These are phyloP conservation scores for Neofusicoccum umdonicola DNA, from an alignment of 2,329 filamentous ascomycete species.

Conservation along the genomic window DNA sequence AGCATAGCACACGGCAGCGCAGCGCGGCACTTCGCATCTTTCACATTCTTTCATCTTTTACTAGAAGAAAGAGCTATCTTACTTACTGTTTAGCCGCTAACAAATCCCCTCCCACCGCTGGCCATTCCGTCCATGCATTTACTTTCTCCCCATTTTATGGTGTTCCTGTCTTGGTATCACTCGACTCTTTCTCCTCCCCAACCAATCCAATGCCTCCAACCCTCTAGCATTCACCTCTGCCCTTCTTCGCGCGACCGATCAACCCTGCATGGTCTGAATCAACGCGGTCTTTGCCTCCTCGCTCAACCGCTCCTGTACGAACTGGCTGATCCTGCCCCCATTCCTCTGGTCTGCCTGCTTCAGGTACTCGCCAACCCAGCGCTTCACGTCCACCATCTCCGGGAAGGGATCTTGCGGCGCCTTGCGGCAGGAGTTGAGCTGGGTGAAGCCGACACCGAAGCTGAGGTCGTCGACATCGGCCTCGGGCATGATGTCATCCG, in stretches of 20 bases:
- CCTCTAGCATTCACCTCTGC: too few species aligned
- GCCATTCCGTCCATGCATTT: too few species aligned
- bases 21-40: too few species aligned
- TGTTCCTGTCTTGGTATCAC: too few species aligned
- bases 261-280: slow-evolving; percentile 11
- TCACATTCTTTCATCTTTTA: too few species aligned
- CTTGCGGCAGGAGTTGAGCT: slow-evolving; percentile 84
- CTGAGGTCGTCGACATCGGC: slow-evolving; percentile 92
- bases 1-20: too few species aligned
- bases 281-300: slow-evolving; percentile 29
- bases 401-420: slow-evolving; percentile 77
- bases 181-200: too few species aligned
- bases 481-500: slow-evolving; percentile 75
- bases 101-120: too few species aligned
- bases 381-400: slow-evolving; percentile 73
- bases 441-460: slow-evolving; percentile 92
- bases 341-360: slow-evolving; percentile 74
- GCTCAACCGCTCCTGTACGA: slow-evolving; percentile 67
- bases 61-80: too few species aligned
- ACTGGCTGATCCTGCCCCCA: slow-evolving; percentile 66
- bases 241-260: background rate
- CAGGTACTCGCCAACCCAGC: slow-evolving; percentile 80
- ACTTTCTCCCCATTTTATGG: too few species aligned
- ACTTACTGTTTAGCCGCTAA: too few species aligned
- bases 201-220: too few species aligned